Base-by-base conservation (phyloP, 306 rosid species). In the Trifolium fragiferum region DNA sequence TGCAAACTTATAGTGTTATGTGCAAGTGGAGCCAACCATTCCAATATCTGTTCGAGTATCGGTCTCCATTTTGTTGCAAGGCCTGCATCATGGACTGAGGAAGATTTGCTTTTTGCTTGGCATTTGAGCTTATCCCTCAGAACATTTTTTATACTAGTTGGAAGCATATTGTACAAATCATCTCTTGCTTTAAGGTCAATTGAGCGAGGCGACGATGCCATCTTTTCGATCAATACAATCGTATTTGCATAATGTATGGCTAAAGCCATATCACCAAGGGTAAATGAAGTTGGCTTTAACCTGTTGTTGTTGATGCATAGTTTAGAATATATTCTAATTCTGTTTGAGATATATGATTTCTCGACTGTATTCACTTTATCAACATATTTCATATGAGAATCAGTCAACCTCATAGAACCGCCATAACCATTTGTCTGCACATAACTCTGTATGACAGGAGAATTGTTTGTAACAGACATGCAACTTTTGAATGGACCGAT, bases 11-110 rank as follows among this genome's bases (percentile, higher is more conserved):
- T 66, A 82, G 71, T 92, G 86, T 92, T 89, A 70, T 84, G 97
- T 19, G 98, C 99, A 3, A 92, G 89, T 0, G 99, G 98, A 68
- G 84, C 85, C 49, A 95, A 81, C 98, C 97, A 91, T 32, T 89
- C 97, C 78, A 95, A 64, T 32, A 82, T 87, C 58, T 73, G 82
- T 2, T 40, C 12, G 10, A 87, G 72, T 0, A 78, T 87, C 35
- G 35, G 38, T 12, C 73, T 81, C 92, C 93, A 89, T 68, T 86
- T 88, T 8, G 73, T 80, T 47, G 81, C 90, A 65, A 88, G 81
- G 76, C 79, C 86, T 37, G 86, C 84, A 73, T 86, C 76, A 51
- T 74, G 73, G 63, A 72, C 14, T 0, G 89, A 58, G 33, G 89
- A 69, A 15, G 77, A 82, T 69, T 44, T 78, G 21, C 72, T 66